Percentiles rank a stretch among this genome's conserved stretches.
Conservation (phyloP, 176 grass and related monocot genomes). For the Carex parvula region DNA sequence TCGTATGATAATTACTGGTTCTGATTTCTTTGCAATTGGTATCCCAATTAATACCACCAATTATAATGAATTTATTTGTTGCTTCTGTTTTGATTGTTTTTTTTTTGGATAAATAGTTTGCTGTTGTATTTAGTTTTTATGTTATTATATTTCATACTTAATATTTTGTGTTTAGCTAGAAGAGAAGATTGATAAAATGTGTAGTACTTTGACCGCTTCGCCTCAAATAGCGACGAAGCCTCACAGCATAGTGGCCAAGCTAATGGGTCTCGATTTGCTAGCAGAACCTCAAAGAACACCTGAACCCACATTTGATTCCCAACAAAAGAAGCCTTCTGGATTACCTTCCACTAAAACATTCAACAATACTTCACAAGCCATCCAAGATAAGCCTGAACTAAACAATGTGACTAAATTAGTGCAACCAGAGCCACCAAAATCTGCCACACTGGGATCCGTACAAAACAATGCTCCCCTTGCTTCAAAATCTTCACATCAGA, state of each 20-base stretch:
- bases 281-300: neutral
- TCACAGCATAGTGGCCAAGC: conserved; percentile 55
- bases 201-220: neutral
- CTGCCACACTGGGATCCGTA: neutral
- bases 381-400: conserved; percentile 7
- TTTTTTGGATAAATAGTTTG: neutral
- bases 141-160: neutral
- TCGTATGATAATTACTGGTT: neutral
- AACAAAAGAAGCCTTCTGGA: neutral
- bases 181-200: neutral
- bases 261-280: conserved; percentile 77
- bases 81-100: neutral
- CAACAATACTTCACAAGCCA: conserved; percentile 13
- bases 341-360: neutral
- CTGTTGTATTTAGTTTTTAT: neutral
- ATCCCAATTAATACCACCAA: neutral
- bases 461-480: neutral
- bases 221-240: neutral
- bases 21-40: neutral
- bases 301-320: neutral
- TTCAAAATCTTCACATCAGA: conserved; percentile 32
- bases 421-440: neutral
- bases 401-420: conserved; percentile 1
- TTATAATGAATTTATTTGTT: neutral
- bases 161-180: neutral